A percentile compares a stretch with the other conserved stretches of the same genome.
phyloP scores from a whole-genome alignment of 768 basidiomycete genomes.

The Imleria badia region DNA sequence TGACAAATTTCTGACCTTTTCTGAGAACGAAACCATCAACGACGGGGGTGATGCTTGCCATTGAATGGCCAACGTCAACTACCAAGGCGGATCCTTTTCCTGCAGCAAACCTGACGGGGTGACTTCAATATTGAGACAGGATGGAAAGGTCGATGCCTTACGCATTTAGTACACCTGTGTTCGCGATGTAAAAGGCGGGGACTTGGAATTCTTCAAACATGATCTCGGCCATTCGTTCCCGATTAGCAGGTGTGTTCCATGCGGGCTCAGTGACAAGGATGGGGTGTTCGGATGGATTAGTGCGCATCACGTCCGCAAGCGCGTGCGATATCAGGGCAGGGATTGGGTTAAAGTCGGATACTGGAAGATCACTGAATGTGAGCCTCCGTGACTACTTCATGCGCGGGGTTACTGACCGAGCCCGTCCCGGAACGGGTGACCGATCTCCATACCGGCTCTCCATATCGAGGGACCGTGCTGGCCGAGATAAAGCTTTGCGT shows the following conservation, averaged over 20 bases:
- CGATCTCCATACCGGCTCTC: conserved; percentile 87
- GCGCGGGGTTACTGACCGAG: conserved; percentile 57
- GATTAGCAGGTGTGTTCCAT: conserved; percentile 92
- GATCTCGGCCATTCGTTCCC: conserved; percentile 94
- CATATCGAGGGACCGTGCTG: conserved; percentile 89
- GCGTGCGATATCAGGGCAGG: conserved; percentile 73
- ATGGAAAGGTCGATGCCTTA: conserved; percentile 38
- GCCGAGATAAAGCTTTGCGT: conserved; percentile 72
- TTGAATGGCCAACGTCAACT: conserved; percentile 87
- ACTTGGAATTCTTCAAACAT: conserved; percentile 96
- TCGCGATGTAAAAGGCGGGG: conserved; percentile 96
- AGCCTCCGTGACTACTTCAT: not conserved
- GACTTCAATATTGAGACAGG: conserved; percentile 11
- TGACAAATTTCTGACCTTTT: conserved; percentile 60
- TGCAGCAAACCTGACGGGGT: conserved; percentile 76
- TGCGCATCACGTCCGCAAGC: conserved; percentile 71
- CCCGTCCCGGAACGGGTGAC: conserved; percentile 80
- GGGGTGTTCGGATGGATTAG: conserved; percentile 82
- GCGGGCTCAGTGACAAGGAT: conserved; percentile 92
- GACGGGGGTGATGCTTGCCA: conserved; percentile 90
- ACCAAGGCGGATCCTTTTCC: conserved; percentile 98
- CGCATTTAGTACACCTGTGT: conserved; percentile 93
- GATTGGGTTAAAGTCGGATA: conserved; percentile 75
- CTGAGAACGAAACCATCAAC: conserved; percentile 97
- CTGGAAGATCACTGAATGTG: conserved; percentile 35